Evolutionary conservation across 2,329 filamentous ascomycete species (phyloP).

Genomic region (Penicillium sclerotigenum): DNA sequence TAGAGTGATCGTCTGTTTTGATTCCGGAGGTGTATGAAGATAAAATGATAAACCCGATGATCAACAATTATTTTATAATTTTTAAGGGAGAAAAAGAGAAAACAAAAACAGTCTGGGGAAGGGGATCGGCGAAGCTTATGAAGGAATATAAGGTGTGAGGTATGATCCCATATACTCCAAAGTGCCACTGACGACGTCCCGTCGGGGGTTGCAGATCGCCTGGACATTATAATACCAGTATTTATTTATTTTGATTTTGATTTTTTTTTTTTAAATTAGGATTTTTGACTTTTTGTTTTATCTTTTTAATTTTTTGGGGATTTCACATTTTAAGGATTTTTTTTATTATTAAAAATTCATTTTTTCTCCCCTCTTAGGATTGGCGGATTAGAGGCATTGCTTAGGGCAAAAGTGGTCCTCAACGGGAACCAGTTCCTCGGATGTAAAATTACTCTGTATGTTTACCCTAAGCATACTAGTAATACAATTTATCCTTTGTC

Average conservation of each 20-base stretch:
- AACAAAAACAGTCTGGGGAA: constrained; percentile 39
- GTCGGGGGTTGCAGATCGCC: constrained; percentile 41
- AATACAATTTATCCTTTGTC: constrained; percentile 5
- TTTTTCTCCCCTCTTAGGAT: background rate
- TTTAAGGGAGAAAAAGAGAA: constrained; percentile 14
- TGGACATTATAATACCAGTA: constrained; percentile 18
- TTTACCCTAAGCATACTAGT: constrained; percentile 7
- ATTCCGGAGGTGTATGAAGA: constrained; percentile 6
- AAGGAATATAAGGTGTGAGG: constrained; percentile 35
- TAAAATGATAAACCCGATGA: constrained; percentile 20
- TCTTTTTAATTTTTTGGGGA: constrained; percentile 9
- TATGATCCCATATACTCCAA: constrained; percentile 21
- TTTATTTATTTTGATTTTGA: constrained; percentile 6
- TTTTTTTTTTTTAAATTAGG: background rate
- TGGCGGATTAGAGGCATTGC: constrained; percentile 5
- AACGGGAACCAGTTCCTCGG: constrained; percentile 36
- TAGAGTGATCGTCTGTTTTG: constrained; percentile 3
- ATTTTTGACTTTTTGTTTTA: background rate
- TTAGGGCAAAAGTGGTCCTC: constrained; percentile 15
- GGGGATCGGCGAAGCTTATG: constrained; percentile 47
- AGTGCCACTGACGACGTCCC: constrained; percentile 44
- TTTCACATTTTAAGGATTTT: background rate
- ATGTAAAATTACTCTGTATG: constrained; percentile 21
- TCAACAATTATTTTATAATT: constrained; percentile 11
- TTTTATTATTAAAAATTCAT: background rate